Conservation (phyloP, 495 filamentous ascomycete species). For the Saxophila tyrrhenica region DNA sequence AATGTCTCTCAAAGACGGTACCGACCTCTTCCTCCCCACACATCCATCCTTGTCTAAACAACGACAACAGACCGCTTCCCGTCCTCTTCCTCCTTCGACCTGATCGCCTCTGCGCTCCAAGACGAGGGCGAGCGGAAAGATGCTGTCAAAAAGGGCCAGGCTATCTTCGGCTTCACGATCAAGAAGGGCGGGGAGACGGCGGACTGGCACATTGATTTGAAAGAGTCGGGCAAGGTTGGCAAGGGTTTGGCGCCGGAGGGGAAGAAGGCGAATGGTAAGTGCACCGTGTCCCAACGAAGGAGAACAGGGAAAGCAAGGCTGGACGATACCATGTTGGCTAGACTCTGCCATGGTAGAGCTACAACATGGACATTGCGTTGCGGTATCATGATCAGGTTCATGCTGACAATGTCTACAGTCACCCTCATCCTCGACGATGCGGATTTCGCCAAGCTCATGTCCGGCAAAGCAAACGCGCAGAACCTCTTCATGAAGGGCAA, state of each 20-base stretch:
- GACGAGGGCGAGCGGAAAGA: constrained; percentile 68
- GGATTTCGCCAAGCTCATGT: constrained; percentile 71
- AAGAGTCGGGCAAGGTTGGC: constrained; percentile 72
- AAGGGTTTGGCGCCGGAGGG: constrained; percentile 57
- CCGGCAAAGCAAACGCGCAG: constrained; percentile 89
- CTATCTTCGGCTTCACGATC: constrained; percentile 80
- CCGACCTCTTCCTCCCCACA: constrained; percentile 11
- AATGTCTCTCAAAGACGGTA: constrained; percentile 82
- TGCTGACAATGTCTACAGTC: constrained; percentile 39
- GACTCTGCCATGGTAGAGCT: neutral
- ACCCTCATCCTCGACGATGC: constrained; percentile 73
- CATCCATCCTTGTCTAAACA: too few species aligned
- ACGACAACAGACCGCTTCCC: constrained; percentile 63
- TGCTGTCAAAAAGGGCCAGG: constrained; percentile 67
- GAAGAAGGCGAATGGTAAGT: constrained; percentile 68
- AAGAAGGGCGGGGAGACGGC: constrained; percentile 66
- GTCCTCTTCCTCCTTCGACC: constrained; percentile 82
- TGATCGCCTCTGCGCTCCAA: constrained; percentile 64
- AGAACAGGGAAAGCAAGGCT: neutral
- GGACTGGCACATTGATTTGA: constrained; percentile 92
- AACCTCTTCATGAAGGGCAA: constrained; percentile 92
- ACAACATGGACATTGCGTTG: too few species aligned
- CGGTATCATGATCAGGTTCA: neutral
- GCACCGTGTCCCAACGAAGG: too few species aligned
- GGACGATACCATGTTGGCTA: neutral